Conservation (phyloP, 2,329 filamentous ascomycete species). For the Curvularia verruculosa region DNA sequence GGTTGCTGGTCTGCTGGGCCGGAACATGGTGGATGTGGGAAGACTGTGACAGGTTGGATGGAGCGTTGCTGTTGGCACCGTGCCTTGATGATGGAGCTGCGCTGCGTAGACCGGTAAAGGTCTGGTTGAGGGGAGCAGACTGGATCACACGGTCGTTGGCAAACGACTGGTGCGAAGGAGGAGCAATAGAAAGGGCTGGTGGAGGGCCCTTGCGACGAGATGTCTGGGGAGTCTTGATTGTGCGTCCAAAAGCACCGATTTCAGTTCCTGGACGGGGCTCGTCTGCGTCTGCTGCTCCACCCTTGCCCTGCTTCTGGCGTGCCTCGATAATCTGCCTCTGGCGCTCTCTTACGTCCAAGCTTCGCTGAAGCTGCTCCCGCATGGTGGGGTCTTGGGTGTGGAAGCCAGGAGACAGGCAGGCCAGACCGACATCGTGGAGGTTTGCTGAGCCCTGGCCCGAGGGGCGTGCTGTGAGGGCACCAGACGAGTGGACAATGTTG, state of each 20-base stretch:
- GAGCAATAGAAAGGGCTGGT: constrained; percentile 90
- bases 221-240: constrained; percentile 72
- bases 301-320: constrained; percentile 79
- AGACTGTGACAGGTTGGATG: constrained; percentile 79
- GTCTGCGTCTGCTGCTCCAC: constrained; percentile 37
- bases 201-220: constrained; percentile 78
- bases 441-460: constrained; percentile 72
- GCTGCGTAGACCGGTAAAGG: constrained; percentile 84
- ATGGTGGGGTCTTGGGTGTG: constrained; percentile 95
- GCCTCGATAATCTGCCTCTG: constrained; percentile 95
- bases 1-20: constrained; percentile 86
- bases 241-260: constrained; percentile 51
- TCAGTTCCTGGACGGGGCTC: constrained; percentile 38
- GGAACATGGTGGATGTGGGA: constrained; percentile 92
- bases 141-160: constrained; percentile 95
- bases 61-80: constrained; percentile 78
- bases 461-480: constrained; percentile 67
- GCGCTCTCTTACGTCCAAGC: constrained; percentile 89
- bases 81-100: constrained; percentile 72
- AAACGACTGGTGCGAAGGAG: constrained; percentile 89
- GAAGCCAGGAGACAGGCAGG: constrained; percentile 93
- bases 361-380: constrained; percentile 93
- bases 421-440: constrained; percentile 91
- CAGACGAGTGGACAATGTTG: constrained; percentile 52
- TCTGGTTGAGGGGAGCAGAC: constrained; percentile 91